Evolutionary conservation across 495 filamentous ascomycete species (phyloP), one percentile per base, ranked within the genome.

Genomic region (Penicillium atrosanguineum): DNA sequence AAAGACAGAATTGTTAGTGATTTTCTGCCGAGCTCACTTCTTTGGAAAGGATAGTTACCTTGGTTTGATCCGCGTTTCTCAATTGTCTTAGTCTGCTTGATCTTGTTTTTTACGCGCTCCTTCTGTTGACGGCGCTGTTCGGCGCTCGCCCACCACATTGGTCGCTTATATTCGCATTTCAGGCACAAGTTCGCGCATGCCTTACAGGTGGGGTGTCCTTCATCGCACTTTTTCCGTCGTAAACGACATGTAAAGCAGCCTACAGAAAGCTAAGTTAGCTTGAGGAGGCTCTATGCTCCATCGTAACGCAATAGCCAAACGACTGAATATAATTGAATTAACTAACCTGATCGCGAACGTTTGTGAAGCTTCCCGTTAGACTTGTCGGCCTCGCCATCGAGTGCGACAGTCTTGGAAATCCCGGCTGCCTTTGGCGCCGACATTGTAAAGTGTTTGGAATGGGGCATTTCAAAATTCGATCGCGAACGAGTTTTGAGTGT

Each of bases 171-270:
- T 77, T 98, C 90, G 72, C 94, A 98, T 53, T 76, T 76, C 20
- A 98, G 80, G 9, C 85, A 83, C 39, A 98, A 84, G 62, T 96
- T 88, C 65, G 82, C 87, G 82, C 94, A 98, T 45, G 93, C 90
- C 46, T 82, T 83, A 77, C 94, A 98, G 56, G 83, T 76, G 36
- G 90, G 88, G 61, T 88, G 88, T 48, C 85, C 87, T 72, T 98
- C 94, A 67, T 98, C 93, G 74, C 94, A 97, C 83, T 98, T 98
- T 82, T 98, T 97, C 62, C 94, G 74, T 66, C 94, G 85, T 56
- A 98, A 72, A 63, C 94, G 87, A 78, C 94, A 98, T 49, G 93
- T 97, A 72, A 93, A 98, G 82, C 94, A 98, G 45, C 94, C 94
- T 97, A 20, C 7, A 23, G 40, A 43, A 23, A 21, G 16, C 7